phyloP scores from a whole-genome alignment of 192 early-diverging fungal species.

The Chytriomyces hyalinus region DNA sequence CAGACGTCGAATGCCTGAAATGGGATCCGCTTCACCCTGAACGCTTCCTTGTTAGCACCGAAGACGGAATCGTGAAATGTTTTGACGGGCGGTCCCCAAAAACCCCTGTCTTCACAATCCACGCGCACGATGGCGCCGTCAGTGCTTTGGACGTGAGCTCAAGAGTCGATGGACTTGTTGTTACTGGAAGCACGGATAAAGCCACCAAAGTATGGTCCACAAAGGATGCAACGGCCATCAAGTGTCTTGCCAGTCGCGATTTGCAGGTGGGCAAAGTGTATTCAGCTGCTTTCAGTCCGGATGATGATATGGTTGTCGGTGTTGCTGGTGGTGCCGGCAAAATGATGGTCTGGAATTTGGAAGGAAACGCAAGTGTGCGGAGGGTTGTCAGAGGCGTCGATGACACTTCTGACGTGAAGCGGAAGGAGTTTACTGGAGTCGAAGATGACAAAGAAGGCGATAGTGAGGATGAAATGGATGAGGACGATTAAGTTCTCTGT shows the following conservation, averaged over 20 bases:
- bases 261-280: constrained; percentile 86
- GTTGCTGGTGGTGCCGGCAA: constrained; percentile 90
- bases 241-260: constrained; percentile 84
- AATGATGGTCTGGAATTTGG: constrained; percentile 91
- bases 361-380: constrained; percentile 83
- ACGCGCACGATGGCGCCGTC: constrained; percentile 91
- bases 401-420: not conserved
- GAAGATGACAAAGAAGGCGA: constrained; percentile 34
- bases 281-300: constrained; percentile 83
- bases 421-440: constrained; percentile 19
- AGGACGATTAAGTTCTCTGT: constrained; percentile 2
- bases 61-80: constrained; percentile 90
- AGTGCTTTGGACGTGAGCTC: constrained; percentile 87
- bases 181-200: constrained; percentile 92
- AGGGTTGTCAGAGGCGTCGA: constrained; percentile 34
- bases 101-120: constrained; percentile 81
- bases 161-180: constrained; percentile 76
- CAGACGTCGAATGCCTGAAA: constrained; percentile 89
- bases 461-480: constrained; percentile 29
- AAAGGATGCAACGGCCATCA: constrained; percentile 69
- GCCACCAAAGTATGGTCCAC: constrained; percentile 94
- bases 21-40: constrained; percentile 90
- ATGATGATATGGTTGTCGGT: constrained; percentile 88
- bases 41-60: constrained; percentile 71
- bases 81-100: constrained; percentile 73